Percentiles rank a stretch among this genome's conserved stretches.
phyloP scores from a whole-genome alignment of 768 basidiomycete species.

The Suillus decipiens region DNA sequence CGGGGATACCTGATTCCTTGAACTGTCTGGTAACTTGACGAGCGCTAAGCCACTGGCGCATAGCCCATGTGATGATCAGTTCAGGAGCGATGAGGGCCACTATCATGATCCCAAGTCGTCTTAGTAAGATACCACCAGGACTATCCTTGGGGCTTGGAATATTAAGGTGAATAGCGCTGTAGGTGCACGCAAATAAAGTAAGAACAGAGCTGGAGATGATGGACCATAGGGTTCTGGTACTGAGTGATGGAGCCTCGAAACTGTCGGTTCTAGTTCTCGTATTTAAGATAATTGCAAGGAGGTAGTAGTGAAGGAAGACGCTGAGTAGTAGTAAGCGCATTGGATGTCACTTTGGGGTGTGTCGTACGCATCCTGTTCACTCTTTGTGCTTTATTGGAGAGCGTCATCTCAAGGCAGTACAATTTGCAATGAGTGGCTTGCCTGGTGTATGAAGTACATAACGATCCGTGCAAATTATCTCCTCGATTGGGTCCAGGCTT shows the following conservation, averaged over 20 bases:
- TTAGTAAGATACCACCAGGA: neutral
- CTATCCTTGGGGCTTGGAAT: constrained; percentile 14
- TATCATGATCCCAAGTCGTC: constrained; percentile 15
- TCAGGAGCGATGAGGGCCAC: constrained; percentile 26
- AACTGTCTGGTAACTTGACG: neutral
- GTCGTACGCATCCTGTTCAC: neutral
- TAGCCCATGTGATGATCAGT: constrained; percentile 24
- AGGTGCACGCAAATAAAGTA: constrained; percentile 29
- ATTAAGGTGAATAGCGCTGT: constrained; percentile 29
- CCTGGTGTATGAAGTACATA: too few species aligned
- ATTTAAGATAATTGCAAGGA: neutral
- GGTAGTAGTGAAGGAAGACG: neutral
- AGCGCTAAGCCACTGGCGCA: constrained; percentile 21
- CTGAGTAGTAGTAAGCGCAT: neutral
- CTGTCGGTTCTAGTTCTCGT: too few species aligned
- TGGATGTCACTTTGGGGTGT: neutral
- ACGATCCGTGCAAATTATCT: too few species aligned
- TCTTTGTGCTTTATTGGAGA: neutral
- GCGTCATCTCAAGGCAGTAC: too few species aligned
- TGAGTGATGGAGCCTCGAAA: neutral
- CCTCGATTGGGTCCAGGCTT: too few species aligned
- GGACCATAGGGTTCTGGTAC: constrained; percentile 19
- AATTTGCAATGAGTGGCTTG: too few species aligned
- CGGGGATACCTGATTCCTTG: neutral
- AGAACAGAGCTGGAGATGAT: constrained; percentile 19